These are phyloP conservation scores for Hypoxylon sp. DNA, from an alignment of 2,329 filamentous ascomycete genomes.

Conservation along the genomic window DNA sequence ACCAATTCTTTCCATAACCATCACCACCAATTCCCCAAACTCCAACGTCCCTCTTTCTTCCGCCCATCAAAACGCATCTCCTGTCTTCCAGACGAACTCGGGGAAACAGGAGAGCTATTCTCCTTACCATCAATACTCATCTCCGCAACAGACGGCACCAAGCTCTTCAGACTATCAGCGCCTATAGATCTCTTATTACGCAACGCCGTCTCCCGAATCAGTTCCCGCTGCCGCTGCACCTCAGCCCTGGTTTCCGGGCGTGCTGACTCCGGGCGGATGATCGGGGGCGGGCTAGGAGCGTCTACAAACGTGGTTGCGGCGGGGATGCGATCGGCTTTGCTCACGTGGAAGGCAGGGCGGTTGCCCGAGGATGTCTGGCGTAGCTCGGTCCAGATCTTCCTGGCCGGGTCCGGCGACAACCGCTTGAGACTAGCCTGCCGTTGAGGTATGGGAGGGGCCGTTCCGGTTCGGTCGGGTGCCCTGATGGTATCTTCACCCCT, in stretches of 20 bases:
- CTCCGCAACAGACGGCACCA: slow-evolving; percentile 50
- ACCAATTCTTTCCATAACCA: not conserved
- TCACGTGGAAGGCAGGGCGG: slow-evolving; percentile 39
- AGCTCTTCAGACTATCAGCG: slow-evolving; percentile 51
- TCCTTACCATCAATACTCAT: slow-evolving; percentile 42
- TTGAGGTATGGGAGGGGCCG: slow-evolving; percentile 38
- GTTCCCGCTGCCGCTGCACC: slow-evolving; percentile 45
- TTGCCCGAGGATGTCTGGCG: slow-evolving; percentile 46
- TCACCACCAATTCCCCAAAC: slow-evolving; percentile 50
- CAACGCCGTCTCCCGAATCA: slow-evolving; percentile 49
- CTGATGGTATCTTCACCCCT: slow-evolving; percentile 12
- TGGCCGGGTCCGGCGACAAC: slow-evolving; percentile 45
- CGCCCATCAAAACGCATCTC: slow-evolving; percentile 35
- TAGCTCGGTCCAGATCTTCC: slow-evolving; percentile 53
- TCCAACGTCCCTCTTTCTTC: slow-evolving; percentile 50
- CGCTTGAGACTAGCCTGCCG: slow-evolving; percentile 37
- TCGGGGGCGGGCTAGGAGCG: slow-evolving; percentile 14
- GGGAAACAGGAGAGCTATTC: slow-evolving; percentile 19
- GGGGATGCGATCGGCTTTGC: slow-evolving; percentile 35
- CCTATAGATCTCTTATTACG: slow-evolving; percentile 52
- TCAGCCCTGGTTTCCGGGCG: slow-evolving; percentile 33
- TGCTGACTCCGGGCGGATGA: slow-evolving; percentile 3
- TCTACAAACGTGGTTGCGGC: slow-evolving; percentile 35
- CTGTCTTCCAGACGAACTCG: slow-evolving; percentile 27
- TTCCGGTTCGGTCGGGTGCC: slow-evolving; percentile 11